Conservation (phyloP, 192 early-diverging fungal species). For the Spizellomyces sp. region DNA sequence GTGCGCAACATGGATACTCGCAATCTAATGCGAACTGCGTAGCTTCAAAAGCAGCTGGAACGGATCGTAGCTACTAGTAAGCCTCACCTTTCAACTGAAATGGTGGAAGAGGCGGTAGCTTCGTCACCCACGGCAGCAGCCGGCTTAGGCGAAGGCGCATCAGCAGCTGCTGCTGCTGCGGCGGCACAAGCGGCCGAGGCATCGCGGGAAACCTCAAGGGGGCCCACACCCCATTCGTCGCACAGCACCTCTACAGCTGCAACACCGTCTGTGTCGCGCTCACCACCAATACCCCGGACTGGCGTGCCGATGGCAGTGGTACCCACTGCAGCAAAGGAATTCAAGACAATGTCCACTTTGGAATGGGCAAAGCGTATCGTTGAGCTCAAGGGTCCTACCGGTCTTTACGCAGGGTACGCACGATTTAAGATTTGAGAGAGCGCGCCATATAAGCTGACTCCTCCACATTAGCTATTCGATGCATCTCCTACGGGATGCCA, state of each 20-base stretch:
- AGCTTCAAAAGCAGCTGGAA: constrained; percentile 40
- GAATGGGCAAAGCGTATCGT: constrained; percentile 46
- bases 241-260: neutral
- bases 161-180: constrained; percentile 6
- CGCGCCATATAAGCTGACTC: no score
- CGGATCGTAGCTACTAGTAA: constrained; percentile 11
- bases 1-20: neutral
- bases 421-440: no score
- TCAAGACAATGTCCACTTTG: constrained; percentile 4
- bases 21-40: neutral
- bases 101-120: constrained; percentile 21
- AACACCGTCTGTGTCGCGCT: neutral
- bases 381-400: constrained; percentile 42
- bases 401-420: constrained; percentile 48
- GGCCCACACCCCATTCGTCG: neutral
- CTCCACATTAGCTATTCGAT: constrained; percentile 7
- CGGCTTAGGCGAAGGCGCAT: constrained; percentile 40
- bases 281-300: neutral
- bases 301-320: no score
- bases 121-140: constrained; percentile 35
- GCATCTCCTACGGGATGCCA: constrained; percentile 44
- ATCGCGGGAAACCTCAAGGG: neutral
- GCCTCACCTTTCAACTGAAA: neutral
- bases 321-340: no score
- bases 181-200: constrained; percentile 1